Percentiles rank a stretch among this genome's conserved stretches.
Conservation (phyloP, 192 early-diverging fungal species). For the Mortierella hygrophila region DNA sequence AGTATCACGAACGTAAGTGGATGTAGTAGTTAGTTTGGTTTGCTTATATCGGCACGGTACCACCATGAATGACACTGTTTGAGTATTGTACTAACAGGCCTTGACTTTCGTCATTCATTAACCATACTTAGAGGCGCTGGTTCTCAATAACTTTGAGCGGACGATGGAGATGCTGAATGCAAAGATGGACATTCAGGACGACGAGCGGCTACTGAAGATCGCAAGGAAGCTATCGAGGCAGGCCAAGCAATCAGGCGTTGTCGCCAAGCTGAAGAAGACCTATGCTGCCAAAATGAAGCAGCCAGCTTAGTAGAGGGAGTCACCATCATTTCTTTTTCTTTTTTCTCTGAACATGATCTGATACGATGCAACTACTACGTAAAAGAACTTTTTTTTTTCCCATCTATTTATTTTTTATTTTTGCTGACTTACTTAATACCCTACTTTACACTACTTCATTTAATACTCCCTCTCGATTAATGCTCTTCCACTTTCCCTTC, state of each 20-base stretch:
- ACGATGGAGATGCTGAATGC: constrained; percentile 61
- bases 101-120: neutral
- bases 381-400: neutral
- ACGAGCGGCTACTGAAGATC: constrained; percentile 57
- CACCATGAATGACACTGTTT: neutral
- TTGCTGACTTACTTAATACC: too few relatives aligned
- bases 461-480: neutral
- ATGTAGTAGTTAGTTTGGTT: neutral
- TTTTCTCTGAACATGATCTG: neutral
- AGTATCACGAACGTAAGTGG: constrained; percentile 59
- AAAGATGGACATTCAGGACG: constrained; percentile 64
- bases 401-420: neutral
- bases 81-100: neutral
- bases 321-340: neutral
- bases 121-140: constrained; percentile 43
- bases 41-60: too few relatives aligned
- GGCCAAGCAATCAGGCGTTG: constrained; percentile 29
- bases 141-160: constrained; percentile 61
- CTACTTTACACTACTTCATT: neutral
- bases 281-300: constrained; percentile 22
- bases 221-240: constrained; percentile 55
- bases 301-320: neutral
- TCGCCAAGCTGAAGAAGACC: constrained; percentile 22
- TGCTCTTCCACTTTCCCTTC: neutral
- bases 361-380: neutral